These are phyloP conservation scores for Solanum etuberosum DNA, from an alignment of 257 asterid genomes.

Conservation along the genomic window DNA sequence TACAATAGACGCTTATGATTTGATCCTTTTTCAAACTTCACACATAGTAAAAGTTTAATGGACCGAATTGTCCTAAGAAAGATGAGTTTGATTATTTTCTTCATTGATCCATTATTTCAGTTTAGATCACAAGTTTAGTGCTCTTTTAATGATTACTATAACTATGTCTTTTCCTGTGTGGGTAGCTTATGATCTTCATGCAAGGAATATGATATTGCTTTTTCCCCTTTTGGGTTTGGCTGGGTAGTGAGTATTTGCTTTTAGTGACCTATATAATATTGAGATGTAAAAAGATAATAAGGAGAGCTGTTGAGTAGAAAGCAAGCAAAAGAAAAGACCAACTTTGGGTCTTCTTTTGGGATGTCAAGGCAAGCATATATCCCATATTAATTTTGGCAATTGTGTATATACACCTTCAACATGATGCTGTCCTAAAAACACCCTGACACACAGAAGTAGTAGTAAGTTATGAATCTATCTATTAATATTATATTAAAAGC, in stretches of 20 bases:
- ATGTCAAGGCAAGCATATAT: conserved; percentile 78
- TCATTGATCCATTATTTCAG: neutral
- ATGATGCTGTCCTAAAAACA: conserved; percentile 2
- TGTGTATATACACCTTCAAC: neutral
- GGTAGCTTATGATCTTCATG: neutral
- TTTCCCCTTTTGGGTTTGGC: neutral
- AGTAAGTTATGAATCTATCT: neutral
- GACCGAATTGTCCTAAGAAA: neutral
- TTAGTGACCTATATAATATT: neutral
- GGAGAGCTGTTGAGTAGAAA: conserved; percentile 58
- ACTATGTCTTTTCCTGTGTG: neutral
- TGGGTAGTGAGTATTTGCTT: neutral
- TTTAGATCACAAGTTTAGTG: neutral
- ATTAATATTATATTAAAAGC: no score
- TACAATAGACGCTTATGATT: neutral
- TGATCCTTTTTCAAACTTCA: fast-evolving
- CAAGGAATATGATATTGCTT: neutral
- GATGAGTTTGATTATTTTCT: neutral
- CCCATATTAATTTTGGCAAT: conserved; percentile 7
- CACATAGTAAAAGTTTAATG: neutral
- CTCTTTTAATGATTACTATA: neutral
- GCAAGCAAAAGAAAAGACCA: conserved; percentile 49
- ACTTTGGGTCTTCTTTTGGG: conserved; percentile 11
- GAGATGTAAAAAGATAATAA: neutral
- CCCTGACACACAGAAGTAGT: neutral